A percentile compares a stretch with the other conserved stretches of the same genome.
phyloP scores from a whole-genome alignment of 106 monocot species.

The Acanthochlamys bracteata region DNA sequence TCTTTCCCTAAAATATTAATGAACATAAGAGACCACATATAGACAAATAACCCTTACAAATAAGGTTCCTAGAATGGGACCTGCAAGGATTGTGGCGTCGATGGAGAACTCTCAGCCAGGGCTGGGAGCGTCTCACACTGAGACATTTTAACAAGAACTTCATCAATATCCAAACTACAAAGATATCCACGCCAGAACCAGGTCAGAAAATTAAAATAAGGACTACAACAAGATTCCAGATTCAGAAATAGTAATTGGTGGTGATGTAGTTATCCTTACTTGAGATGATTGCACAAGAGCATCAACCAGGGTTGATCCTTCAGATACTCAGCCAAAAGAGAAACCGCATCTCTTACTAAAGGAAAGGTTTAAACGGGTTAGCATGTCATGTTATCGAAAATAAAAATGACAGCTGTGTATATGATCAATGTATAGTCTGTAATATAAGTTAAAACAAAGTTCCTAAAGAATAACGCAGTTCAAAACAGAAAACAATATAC shows the following conservation, averaged over 20 bases:
- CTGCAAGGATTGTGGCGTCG: slow-evolving; percentile 13
- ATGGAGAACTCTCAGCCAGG: slow-evolving; percentile 17
- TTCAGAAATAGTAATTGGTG: background rate
- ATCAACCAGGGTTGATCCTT: slow-evolving; percentile 69
- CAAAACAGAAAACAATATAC: too few relatives aligned
- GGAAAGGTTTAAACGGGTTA: too few relatives aligned
- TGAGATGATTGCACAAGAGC: slow-evolving; percentile 50
- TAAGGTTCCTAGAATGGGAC: slow-evolving; percentile 7
- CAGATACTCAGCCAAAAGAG: slow-evolving; percentile 76
- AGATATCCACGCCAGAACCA: background rate
- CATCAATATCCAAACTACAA: slow-evolving; percentile 35
- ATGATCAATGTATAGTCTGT: too few relatives aligned
- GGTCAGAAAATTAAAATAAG: background rate
- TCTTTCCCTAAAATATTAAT: slow-evolving; percentile 19
- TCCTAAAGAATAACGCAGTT: too few relatives aligned
- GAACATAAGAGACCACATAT: background rate
- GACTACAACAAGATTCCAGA: too few relatives aligned
- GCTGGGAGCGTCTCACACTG: slow-evolving; percentile 11
- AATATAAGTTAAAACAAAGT: too few relatives aligned
- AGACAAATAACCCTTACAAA: background rate
- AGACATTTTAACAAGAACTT: slow-evolving; percentile 6
- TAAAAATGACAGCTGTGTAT: too few relatives aligned
- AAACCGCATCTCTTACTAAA: slow-evolving; percentile 68
- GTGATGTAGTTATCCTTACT: slow-evolving; percentile 28
- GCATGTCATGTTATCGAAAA: too few relatives aligned